Base-by-base conservation (phyloP, 257 asterid genomes). In the Fraxinus pennsylvanica region DNA sequence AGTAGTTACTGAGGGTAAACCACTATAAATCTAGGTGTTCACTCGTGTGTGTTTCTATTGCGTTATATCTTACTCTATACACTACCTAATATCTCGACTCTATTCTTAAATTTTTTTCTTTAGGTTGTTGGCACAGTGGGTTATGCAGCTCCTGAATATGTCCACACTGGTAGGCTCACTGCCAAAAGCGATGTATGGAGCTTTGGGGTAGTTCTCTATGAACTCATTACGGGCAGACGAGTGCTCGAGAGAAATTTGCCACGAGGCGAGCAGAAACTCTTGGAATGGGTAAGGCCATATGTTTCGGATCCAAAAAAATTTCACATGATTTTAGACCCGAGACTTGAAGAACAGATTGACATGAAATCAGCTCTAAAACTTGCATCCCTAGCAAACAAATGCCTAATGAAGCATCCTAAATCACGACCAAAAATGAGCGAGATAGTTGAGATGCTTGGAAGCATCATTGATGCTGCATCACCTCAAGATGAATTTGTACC, bases 81-180 rank as follows among this genome's bases (percentile, higher is more conserved):
- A 10, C 69, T 63, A 36, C 36, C 6, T 63, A 25, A 63, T 25
- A 63, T 63, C 33, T 63, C 4, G 5, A 63, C 69, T 36, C 3
- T 25, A 14, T 0, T 5, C 35, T 29, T 12, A 10, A 21, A 32
- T 3, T 68, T 29, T 66, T 32, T 65, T 41, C 29, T 61, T 33
- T 78, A 93, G 97, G 94, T 92, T 76, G 96, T 94, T 69, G 98
- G 97, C 35, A 94, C 98, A 0, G 90, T 92, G 29, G 98, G 98
- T 45, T 94, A 94, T 87, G 97, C 98, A n/a, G 98, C 98, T 36
- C 98, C 98, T 0, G 97, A 94, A 76, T 94, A 94, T 30, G 91
- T 94, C 30, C 98, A 87, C 79, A 81, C 94, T 0, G 98, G 98
- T 32, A 84, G 91, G 79, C 91, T 94, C 74, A 92, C 97, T 5